These are phyloP conservation scores for Ustilago esculenta DNA, from an alignment of 1,284 basidiomycete species.

Conservation along the genomic window DNA sequence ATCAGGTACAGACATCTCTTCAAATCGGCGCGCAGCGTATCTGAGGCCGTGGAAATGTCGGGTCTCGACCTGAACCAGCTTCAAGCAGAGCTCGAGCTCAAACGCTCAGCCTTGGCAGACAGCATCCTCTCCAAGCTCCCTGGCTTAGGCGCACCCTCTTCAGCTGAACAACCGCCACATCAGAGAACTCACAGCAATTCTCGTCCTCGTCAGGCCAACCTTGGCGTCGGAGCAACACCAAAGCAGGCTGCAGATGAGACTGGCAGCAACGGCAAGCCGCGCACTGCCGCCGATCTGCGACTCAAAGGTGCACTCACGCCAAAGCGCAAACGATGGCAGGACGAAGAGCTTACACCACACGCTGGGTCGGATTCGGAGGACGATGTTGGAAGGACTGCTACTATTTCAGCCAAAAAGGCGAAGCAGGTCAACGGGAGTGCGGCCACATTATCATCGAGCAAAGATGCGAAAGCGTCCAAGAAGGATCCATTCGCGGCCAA, in stretches of 20 bases:
- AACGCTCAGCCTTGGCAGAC: constrained; percentile 55
- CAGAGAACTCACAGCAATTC: not conserved
- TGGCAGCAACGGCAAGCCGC: constrained; percentile 6
- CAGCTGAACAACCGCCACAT: not conserved
- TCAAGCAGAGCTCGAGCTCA: constrained; percentile 59
- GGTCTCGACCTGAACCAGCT: constrained; percentile 53
- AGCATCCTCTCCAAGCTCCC: constrained; percentile 57
- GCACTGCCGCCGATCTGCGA: constrained; percentile 41
- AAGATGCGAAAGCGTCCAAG: constrained; percentile 14
- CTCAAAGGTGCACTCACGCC: constrained; percentile 45
- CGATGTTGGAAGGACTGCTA: constrained; percentile 27
- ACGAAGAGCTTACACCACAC: constrained; percentile 3
- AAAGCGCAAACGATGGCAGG: constrained; percentile 45
- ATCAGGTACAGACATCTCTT: too few species aligned
- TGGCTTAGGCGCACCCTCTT: constrained; percentile 5
- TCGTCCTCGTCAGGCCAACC: constrained; percentile 45
- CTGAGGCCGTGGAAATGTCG: too few species aligned
- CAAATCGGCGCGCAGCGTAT: too few species aligned
- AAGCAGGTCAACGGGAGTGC: constrained; percentile 8
- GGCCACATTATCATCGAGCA: not conserved
- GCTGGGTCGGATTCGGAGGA: constrained; percentile 27
- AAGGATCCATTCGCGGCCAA: constrained; percentile 44
- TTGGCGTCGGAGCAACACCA: constrained; percentile 56
- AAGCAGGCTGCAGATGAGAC: constrained; percentile 1
- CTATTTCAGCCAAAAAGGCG: constrained; percentile 25